Evolutionary conservation across 2,329 filamentous ascomycete species (phyloP), one percentile per base, ranked within the genome.

Genomic region (Xylariomycetidae sp.): DNA sequence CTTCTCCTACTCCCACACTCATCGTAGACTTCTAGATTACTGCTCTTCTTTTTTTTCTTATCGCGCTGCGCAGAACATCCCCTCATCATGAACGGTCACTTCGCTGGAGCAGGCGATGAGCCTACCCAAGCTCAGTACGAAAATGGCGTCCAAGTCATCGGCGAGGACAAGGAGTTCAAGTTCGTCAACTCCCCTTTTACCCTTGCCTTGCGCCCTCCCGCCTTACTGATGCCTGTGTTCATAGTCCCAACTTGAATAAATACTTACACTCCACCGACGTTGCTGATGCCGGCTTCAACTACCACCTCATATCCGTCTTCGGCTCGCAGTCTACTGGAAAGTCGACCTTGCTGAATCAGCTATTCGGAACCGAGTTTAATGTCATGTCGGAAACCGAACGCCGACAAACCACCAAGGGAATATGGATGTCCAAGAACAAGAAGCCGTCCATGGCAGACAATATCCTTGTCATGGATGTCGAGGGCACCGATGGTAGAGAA

Each of bases 381-480:
- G 90, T 98, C 58, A 98, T 98, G 92, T 87, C 88, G 51, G 92
- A 98, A 72, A 74, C 80, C 42, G 88, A 96, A 62, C 80, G 92
- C 45, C 82, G 88, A 42, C 92, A 98, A 72, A 98, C 92, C 0
- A 98, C 92, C 27, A 98, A 97, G 70, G 92, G 92, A 57, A 98
- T 98, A 59, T 98, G 92, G 92, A 84, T 98, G 83, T 94, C 89
- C 45, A 94, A 95, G 70, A 97, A 97, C 66, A 95, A 94, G 69
- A 72, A 73, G 48, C 62, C 67, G 32, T 62, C 63, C 45, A 96
- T 97, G 88, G 89, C 90, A 34, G 88, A 95, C 53, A 98, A 98
- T 62, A 96, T 98, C 52, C 70, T 98, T 43, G 92, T 98, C 50
- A 98, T 98, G 92, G 92, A 98, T 57, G 92, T 98, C 27, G 92